Evolutionary conservation across 2,329 filamentous ascomycete genomes (phyloP).

Genomic region (Microcera coccophila): DNA sequence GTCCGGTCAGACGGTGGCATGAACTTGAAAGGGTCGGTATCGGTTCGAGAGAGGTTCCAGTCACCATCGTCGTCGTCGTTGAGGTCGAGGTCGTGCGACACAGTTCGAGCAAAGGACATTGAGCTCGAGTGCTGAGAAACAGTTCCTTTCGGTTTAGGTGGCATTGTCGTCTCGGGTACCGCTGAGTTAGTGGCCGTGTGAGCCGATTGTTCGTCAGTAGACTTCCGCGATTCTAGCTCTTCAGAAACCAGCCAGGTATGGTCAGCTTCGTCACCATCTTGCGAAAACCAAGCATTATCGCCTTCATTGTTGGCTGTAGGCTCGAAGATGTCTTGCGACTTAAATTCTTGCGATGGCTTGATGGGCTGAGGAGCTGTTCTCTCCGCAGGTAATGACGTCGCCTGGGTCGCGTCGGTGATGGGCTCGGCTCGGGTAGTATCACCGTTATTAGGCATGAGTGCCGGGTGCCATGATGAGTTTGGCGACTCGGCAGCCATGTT

Average conservation of each 20-base stretch:
- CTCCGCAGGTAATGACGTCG: slow-evolving; percentile 22
- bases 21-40: slow-evolving; percentile 57
- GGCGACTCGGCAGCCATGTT: slow-evolving; percentile 37
- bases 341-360: slow-evolving; percentile 7
- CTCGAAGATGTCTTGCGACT: slow-evolving; percentile 12
- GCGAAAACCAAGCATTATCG: slow-evolving; percentile 18
- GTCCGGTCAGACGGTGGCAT: slow-evolving; percentile 56
- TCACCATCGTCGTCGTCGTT: slow-evolving; percentile 57
- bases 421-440: slow-evolving; percentile 19
- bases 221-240: slow-evolving; percentile 1
- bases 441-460: slow-evolving; percentile 37
- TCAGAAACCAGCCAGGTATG: slow-evolving; percentile 26
- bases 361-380: slow-evolving; percentile 10
- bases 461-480: slow-evolving; percentile 40
- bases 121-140: slow-evolving; percentile 55
- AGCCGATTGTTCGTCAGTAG: not conserved
- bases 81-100: slow-evolving; percentile 59
- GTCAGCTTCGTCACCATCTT: slow-evolving; percentile 20
- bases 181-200: not conserved
- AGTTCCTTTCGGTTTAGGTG: slow-evolving; percentile 24
- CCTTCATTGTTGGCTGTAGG: slow-evolving; percentile 4
- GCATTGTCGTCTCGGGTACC: slow-evolving; percentile 2
- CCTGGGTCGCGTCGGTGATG: slow-evolving; percentile 11
- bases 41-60: slow-evolving; percentile 49
- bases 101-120: slow-evolving; percentile 61